These are phyloP conservation scores for Crinitomyces ghanaensis DNA, from an alignment of 805 yeast genomes.

Conservation along the genomic window DNA sequence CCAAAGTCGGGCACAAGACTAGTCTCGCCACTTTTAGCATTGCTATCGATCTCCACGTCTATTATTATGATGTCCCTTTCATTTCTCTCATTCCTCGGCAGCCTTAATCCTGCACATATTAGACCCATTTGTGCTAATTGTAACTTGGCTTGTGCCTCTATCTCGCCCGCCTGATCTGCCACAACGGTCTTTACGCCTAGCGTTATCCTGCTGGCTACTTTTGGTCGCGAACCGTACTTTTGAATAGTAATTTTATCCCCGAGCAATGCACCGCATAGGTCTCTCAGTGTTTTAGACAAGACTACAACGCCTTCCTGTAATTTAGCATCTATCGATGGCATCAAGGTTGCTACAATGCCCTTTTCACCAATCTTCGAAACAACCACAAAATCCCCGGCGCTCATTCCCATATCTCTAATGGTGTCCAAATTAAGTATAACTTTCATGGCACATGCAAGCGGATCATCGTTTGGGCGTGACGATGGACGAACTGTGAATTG, in stretches of 20 bases:
- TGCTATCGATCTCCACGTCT: too few relatives aligned
- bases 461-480: too few relatives aligned
- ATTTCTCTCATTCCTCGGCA: conserved; percentile 36
- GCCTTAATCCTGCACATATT: conserved; percentile 25
- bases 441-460: too few relatives aligned
- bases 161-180: neutral
- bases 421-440: conserved; percentile 17
- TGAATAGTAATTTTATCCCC: conserved; percentile 43
- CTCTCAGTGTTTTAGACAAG: conserved; percentile 25
- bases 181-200: conserved; percentile 23
- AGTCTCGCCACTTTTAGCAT: too few relatives aligned
- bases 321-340: too few relatives aligned
- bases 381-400: conserved; percentile 20
- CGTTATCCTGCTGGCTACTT: conserved; percentile 29
- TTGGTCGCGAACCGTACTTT: conserved; percentile 39
- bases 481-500: too few relatives aligned
- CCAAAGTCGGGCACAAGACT: conserved; percentile 36
- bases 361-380: conserved; percentile 10
- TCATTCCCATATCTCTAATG: conserved; percentile 16
- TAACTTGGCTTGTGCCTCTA: conserved; percentile 20
- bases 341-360: conserved; percentile 18
- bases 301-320: conserved; percentile 15
- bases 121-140: conserved; percentile 30
- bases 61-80: too few relatives aligned
- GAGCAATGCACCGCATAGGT: conserved; percentile 32